Evolutionary conservation across 805 yeast species (phyloP).

Genomic region (Hanseniaspora singularis): DNA sequence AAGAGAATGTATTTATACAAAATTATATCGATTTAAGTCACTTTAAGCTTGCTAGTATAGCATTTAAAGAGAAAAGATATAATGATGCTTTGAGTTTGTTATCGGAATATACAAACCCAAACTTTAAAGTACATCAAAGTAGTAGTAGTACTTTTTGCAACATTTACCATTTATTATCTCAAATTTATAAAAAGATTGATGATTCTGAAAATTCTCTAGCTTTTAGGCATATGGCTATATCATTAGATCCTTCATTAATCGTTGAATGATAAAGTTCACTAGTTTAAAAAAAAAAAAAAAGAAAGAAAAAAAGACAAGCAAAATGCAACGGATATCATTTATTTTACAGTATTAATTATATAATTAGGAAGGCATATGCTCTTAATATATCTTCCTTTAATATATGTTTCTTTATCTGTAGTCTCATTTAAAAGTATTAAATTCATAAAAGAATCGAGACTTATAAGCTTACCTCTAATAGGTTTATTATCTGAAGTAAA

Average conservation of each 20-base stretch:
- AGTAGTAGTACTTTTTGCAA: slow-evolving; percentile 2
- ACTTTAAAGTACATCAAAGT: background rate
- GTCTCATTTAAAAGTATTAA: slow-evolving; percentile 67
- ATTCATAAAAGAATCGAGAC: slow-evolving; percentile 95
- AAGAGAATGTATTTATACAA: slow-evolving; percentile 6
- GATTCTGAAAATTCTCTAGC: background rate
- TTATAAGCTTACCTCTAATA: slow-evolving; percentile 66
- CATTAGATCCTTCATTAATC: slow-evolving; percentile 1
- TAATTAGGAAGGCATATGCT: slow-evolving; percentile 65
- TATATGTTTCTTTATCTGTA: slow-evolving; percentile 61
- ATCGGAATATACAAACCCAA: background rate
- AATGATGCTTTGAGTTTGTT: background rate
- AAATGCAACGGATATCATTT: slow-evolving; percentile 18
- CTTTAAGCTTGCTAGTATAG: background rate
- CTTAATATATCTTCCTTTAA: slow-evolving; percentile 77
- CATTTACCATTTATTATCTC: slow-evolving; percentile 4
- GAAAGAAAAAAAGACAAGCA: slow-evolving; percentile 2
- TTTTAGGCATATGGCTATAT: slow-evolving; percentile 2
- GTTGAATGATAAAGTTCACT: background rate
- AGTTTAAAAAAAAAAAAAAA: background rate
- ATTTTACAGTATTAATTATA: slow-evolving; percentile 63
- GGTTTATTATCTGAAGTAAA: slow-evolving; percentile 48
- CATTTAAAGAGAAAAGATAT: background rate
- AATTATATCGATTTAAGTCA: slow-evolving; percentile 10
- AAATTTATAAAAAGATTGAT: slow-evolving; percentile 2